Conservation (phyloP, 23 red algal genomes). For the Gracilaria caudata region DNA sequence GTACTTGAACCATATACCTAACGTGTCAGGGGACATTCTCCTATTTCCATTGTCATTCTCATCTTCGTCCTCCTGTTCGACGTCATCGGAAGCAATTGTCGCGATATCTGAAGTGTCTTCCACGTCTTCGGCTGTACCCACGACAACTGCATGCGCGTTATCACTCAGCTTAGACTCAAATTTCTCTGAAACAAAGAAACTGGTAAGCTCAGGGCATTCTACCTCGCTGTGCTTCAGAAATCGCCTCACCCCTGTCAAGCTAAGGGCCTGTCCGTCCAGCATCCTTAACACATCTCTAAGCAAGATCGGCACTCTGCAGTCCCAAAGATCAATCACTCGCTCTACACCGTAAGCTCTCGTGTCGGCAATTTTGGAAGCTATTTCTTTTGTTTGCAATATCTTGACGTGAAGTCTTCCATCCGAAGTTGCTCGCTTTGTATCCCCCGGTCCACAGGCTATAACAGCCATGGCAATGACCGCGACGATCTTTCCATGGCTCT, state of each 20-base stretch:
- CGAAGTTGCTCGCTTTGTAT: not conserved
- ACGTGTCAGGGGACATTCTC: not conserved
- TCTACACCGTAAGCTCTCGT: not conserved
- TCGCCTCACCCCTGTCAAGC: not conserved
- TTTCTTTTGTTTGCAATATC: not conserved
- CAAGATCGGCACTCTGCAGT: not conserved
- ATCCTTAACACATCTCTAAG: not conserved
- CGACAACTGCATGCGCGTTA: not conserved
- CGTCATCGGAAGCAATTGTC: not conserved
- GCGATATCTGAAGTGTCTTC: not conserved
- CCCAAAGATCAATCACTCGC: not conserved
- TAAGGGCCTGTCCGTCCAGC: not conserved
- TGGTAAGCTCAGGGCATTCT: not conserved
- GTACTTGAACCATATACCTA: not conserved
- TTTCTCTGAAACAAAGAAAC: not conserved
- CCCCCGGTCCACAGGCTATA: not conserved
- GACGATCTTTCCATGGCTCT: not conserved
- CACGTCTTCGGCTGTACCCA: not conserved
- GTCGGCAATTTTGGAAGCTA: not conserved
- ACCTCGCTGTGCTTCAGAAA: not conserved
- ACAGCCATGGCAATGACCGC: not conserved
- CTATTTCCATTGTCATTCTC: not conserved
- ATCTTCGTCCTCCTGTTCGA: not conserved
- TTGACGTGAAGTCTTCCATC: not conserved
- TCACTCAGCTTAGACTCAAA: not conserved